Evolutionary conservation across 495 filamentous ascomycete species (phyloP), one percentile per base, ranked within the genome.

Genomic region (Daldinia grandis): DNA sequence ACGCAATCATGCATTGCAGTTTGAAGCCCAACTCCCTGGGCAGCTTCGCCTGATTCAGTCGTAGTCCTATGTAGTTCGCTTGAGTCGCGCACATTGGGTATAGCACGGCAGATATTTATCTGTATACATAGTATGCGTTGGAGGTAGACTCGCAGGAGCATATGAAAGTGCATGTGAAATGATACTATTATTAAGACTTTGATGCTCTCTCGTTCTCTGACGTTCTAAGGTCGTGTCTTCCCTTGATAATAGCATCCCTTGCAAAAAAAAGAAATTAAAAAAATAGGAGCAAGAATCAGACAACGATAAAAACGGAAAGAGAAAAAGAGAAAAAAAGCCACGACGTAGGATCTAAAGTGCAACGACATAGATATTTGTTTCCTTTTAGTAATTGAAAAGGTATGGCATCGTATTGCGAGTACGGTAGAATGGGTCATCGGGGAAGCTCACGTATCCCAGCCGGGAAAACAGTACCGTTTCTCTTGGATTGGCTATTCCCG

Each of bases 21-120:
- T 72, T 73, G 70, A 73, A 73, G 70, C 70, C 70, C 70, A 73
- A 73, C 65, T 66, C 25, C 58, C 70, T 73, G 70, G 70, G 65
- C 70, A 73, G 70, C 57, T 66, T 66, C 70, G 70, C 70, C 42
- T 73, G 65, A 73, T 66, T 73, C 70, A 73, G 65, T 69, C 61
- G 62, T 58, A 66, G 37, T 55, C 57, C 27, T 69, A 38, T 58
- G 53, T 56, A 58, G 56, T 62, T 24, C 27, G 53, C 65, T 62
- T 37, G 69, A 72, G 69, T 72, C 69, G 69, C 50, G 69, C 64
- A 68, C 24, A 17, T 49, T 55, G 60, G 54, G 31, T 68, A 68
- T 68, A 64, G 55, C 42, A 55, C 50, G 64, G 60, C 49, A 67
- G 14, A 51, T 66, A 60, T 55, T 44, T 60, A 55, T 38, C 19